Evolutionary conservation across 306 rosid genomes (phyloP).

Genomic region (Luffa acutangula): DNA sequence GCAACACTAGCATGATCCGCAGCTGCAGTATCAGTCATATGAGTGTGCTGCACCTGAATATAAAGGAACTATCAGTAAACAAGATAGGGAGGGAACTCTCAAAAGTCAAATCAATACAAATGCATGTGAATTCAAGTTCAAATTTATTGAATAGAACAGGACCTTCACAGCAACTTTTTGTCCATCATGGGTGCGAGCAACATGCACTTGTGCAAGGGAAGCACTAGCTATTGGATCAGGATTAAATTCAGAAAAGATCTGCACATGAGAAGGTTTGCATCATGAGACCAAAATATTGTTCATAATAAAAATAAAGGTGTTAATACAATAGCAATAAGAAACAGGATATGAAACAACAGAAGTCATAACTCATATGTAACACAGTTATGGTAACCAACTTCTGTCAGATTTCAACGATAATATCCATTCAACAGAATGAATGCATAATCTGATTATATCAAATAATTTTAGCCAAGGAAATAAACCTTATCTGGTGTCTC

Average conservation of each 20-base stretch:
- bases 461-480: constrained; percentile 2
- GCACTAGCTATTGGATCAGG: constrained; percentile 90
- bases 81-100: neutral
- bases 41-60: constrained; percentile 87
- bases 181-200: constrained; percentile 69
- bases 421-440: neutral
- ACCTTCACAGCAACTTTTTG: constrained; percentile 99
- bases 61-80: constrained; percentile 16
- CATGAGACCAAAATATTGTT: neutral
- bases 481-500: constrained; percentile 74
- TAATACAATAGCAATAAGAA: neutral
- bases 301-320: neutral
- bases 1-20: constrained; percentile 90
- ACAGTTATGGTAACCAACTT: neutral
- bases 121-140: constrained; percentile 2
- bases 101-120: neutral
- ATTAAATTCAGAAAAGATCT: constrained; percentile 78
- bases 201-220: constrained; percentile 97
- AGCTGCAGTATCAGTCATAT: constrained; percentile 94
- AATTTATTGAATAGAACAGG: constrained; percentile 9
- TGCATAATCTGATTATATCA: neutral
- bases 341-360: neutral
- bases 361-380: neutral
- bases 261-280: constrained; percentile 27
- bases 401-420: neutral